Evolutionary conservation across 768 basidiomycete genomes (phyloP), one percentile per base, ranked within the genome.

Genomic region (Naganishia randhawae): DNA sequence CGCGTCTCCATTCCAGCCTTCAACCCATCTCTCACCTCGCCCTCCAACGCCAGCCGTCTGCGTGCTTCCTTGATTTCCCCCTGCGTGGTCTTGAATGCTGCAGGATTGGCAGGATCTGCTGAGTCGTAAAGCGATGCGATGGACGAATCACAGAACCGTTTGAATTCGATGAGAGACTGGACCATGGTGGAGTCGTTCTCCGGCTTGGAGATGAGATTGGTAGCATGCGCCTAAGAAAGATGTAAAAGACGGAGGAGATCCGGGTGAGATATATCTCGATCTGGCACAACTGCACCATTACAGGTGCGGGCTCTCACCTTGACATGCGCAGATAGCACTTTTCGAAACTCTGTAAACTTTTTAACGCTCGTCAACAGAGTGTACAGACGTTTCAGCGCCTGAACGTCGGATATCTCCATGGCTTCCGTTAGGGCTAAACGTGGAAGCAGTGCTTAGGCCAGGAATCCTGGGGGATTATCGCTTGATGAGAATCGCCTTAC

Each of bases 151-250:
- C 73, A 69, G 57, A 78, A 75, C 19, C 73, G 69, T 51, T 76
- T 78, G 29, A 78, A 66, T 3, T 62, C 72, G 19, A 80, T 66
- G 1, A 77, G 71, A 1, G 71, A 71, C 22, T 74, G 72, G 31
- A 80, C 75, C 78, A 80, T 80, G 31, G 73, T 68, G 33, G 76
- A 48, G 63, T 80, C 78, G 39, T 80, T 77, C 7, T 62, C 71
- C 1, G 77, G 77, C 50, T 80, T 76, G 17, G 73, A 72, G n/a
- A 80, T 76, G 63, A 79, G 66, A 10, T 53, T 71, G 19, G 68
- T 70, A 3, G 69, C 53, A 17, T 63, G 63, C 29, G 35, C 27
- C 57, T 61, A 25, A 1, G 27, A 50, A 22, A 5, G 33, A 29
- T 16, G 16, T 16, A 39, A 27, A 9, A 53, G n/a, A 27, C 22